phyloP scores from a whole-genome alignment of 371 early-diverging fungal genomes.

The Choanephora cucurbitarum region DNA sequence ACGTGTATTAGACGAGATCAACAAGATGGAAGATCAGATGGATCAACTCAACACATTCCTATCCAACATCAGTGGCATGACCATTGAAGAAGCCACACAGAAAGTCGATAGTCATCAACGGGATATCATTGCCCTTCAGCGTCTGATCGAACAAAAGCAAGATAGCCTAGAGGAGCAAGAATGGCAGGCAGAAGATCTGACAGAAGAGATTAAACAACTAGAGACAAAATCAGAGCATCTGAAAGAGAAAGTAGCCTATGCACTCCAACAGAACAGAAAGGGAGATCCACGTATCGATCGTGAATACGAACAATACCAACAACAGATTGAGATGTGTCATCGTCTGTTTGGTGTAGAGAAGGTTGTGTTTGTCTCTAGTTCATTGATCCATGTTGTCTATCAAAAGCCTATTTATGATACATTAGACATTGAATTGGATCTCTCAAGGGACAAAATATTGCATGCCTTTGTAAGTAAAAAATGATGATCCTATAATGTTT shows the following conservation, averaged over 20 bases:
- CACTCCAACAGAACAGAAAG: neutral
- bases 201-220: constrained; percentile 1
- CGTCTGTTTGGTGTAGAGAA: constrained; percentile 9
- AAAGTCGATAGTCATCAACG: constrained; percentile 6
- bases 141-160: constrained; percentile 4
- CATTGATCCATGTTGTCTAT: constrained; percentile 3
- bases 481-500: neutral
- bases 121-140: neutral
- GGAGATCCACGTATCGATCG: constrained; percentile 5
- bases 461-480: constrained; percentile 2
- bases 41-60: constrained; percentile 2
- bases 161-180: constrained; percentile 9
- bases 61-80: constrained; percentile 3
- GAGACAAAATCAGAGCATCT: neutral
- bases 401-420: neutral
- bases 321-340: constrained; percentile 4
- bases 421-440: constrained; percentile 9
- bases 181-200: constrained; percentile 14
- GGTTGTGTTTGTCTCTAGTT: constrained; percentile 6
- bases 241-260: neutral
- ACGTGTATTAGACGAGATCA: neutral
- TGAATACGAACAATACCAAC: constrained; percentile 5
- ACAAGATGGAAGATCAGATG: constrained; percentile 4
- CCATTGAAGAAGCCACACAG: constrained; percentile 16
- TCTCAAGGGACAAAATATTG: neutral